Evolutionary conservation across 148 eudicot genomes (phyloP).

Genomic region (Rhododendron simsii): DNA sequence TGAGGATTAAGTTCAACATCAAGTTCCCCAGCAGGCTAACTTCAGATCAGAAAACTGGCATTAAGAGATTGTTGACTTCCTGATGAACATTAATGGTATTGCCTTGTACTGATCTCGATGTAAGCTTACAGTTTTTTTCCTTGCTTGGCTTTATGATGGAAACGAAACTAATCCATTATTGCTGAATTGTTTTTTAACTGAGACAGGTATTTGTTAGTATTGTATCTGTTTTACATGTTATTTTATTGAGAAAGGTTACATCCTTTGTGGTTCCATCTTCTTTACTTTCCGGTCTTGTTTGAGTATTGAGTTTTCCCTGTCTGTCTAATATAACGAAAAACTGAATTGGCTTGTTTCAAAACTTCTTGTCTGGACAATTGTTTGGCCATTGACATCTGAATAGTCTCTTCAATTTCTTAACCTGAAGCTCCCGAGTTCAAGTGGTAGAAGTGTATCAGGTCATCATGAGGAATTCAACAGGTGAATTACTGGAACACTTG

Average conservation of each 20-base stretch:
- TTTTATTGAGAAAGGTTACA: not conserved
- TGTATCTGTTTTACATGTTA: not conserved
- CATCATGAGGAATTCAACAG: not conserved
- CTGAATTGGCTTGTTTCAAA: not conserved
- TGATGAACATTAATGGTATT: slow-evolving; percentile 18
- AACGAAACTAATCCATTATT: slow-evolving; percentile 11
- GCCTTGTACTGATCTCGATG: slow-evolving; percentile 23
- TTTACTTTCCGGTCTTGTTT: not conserved
- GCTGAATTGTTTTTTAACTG: not conserved
- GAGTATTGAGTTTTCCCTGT: not conserved
- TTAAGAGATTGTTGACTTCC: slow-evolving; percentile 52
- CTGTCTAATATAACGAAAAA: not conserved
- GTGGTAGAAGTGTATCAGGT: not conserved
- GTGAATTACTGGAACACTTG: not conserved
- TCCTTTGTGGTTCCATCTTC: not conserved
- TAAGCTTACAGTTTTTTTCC: slow-evolving; percentile 14
- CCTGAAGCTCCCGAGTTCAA: not conserved
- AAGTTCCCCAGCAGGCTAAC: slow-evolving; percentile 70
- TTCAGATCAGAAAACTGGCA: slow-evolving; percentile 64
- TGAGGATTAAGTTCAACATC: slow-evolving; percentile 63
- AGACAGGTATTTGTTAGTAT: not conserved
- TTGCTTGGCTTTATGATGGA: slow-evolving; percentile 20
- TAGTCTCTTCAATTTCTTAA: not conserved
- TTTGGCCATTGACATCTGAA: not conserved
- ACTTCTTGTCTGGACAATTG: not conserved